phyloP scores from a whole-genome alignment of 179 eudicot species.

The Camellia oleifera region DNA sequence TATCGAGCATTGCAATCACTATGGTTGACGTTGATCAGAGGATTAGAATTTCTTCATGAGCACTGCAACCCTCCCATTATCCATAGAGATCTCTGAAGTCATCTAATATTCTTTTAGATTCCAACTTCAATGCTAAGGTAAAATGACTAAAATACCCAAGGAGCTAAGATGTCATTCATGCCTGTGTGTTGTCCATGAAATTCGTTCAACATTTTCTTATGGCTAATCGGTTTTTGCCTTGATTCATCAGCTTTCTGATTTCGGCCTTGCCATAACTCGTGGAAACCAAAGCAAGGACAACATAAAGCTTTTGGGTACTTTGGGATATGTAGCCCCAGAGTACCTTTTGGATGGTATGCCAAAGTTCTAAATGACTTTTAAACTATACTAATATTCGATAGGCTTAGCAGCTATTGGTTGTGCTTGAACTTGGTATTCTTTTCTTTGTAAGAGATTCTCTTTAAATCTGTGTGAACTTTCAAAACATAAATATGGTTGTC shows the following conservation, averaged over 20 bases:
- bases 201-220: neutral
- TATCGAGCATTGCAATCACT: neutral
- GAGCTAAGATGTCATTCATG: neutral
- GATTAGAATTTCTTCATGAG: conserved; percentile 85
- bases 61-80: conserved; percentile 70
- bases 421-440: neutral
- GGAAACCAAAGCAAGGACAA: conserved; percentile 48
- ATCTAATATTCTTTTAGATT: conserved; percentile 73
- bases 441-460: neutral
- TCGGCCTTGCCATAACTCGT: conserved; percentile 57
- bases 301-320: conserved; percentile 50
- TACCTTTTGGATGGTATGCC: conserved; percentile 67
- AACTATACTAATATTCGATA: neutral
- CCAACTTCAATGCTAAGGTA: conserved; percentile 85
- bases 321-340: conserved; percentile 80
- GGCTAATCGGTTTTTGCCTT: neutral
- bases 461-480: neutral
- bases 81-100: conserved; percentile 71
- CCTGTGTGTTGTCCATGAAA: neutral
- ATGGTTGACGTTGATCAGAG: conserved; percentile 42
- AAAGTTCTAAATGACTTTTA: neutral
- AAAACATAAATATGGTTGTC: neutral
- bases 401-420: neutral
- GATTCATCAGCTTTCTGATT: conserved; percentile 65
- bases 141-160: neutral